Percentiles rank a stretch among this genome's conserved stretches.
Conservation (phyloP, 768 basidiomycete genomes). For the Boletus speciosus region DNA sequence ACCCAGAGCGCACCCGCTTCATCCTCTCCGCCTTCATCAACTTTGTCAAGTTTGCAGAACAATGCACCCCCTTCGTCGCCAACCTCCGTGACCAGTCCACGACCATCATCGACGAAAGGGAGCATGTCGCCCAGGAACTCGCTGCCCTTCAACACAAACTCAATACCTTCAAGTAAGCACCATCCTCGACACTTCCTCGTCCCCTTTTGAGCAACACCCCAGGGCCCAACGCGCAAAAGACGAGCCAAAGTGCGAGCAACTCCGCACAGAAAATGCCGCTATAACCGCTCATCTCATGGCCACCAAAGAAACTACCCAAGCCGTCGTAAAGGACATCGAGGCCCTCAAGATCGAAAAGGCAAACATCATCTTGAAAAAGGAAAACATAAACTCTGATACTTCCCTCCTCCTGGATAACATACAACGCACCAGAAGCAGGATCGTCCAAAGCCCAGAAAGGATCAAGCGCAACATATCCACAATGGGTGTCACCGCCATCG, state of each 20-base stretch:
- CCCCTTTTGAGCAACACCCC: background rate
- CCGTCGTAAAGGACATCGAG: constrained; percentile 63
- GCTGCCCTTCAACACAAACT: constrained; percentile 50
- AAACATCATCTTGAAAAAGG: constrained; percentile 61
- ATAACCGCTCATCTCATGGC: constrained; percentile 65
- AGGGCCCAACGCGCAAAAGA: constrained; percentile 66
- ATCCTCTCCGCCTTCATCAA: constrained; percentile 89
- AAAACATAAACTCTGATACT: constrained; percentile 60
- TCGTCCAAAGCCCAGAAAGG: constrained; percentile 90
- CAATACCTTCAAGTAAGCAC: constrained; percentile 51
- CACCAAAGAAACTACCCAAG: constrained; percentile 61
- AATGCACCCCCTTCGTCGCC: constrained; percentile 59
- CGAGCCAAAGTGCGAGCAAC: constrained; percentile 61
- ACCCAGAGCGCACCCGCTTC: constrained; percentile 67
- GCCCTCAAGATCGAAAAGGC: constrained; percentile 70
- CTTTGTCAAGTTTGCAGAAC: constrained; percentile 86
- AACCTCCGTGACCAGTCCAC: constrained; percentile 61
- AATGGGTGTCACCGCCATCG: constrained; percentile 65
- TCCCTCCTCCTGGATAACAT: constrained; percentile 58
- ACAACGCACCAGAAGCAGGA: constrained; percentile 61
- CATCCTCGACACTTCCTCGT: background rate
- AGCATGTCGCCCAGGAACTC: constrained; percentile 49
- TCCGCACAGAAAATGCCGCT: constrained; percentile 57
- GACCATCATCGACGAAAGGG: constrained; percentile 57
- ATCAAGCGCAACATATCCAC: constrained; percentile 76